Percentiles rank a stretch among this genome's conserved stretches.
phyloP scores from a whole-genome alignment of 2,329 filamentous ascomycete genomes.

The Penicillium corylophilum region DNA sequence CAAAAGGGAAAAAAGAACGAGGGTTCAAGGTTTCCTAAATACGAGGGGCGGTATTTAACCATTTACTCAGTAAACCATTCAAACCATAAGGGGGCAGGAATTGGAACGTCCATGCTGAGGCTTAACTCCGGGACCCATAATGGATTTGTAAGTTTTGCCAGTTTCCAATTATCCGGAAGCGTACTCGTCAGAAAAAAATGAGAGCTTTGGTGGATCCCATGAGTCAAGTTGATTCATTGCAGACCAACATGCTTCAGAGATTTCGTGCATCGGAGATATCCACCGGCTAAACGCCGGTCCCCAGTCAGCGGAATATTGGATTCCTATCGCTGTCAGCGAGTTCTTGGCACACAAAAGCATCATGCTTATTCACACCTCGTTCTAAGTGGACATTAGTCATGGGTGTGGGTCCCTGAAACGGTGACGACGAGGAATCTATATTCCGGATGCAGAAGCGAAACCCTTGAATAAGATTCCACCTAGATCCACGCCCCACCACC shows the following conservation, averaged over 20 bases:
- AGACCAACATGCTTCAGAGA: constrained; percentile 5
- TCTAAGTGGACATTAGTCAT: background rate
- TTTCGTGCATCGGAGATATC: constrained; percentile 19
- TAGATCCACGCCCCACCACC: background rate
- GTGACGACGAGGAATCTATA: constrained; percentile 8
- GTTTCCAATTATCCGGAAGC: background rate
- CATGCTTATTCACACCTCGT: background rate
- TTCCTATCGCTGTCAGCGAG: constrained; percentile 1
- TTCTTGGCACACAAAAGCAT: background rate
- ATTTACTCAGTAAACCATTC: constrained; percentile 1
- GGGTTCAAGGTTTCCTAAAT: background rate
- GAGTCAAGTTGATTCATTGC: constrained; percentile 22
- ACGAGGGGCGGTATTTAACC: background rate
- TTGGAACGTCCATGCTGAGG: constrained; percentile 1
- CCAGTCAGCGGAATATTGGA: constrained; percentile 11
- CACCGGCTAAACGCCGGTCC: constrained; percentile 11
- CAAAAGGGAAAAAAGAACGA: background rate
- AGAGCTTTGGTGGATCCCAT: constrained; percentile 20
- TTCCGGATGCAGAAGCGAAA: constrained; percentile 1
- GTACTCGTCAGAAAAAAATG: background rate
- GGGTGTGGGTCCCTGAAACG: background rate
- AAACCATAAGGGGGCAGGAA: too few relatives aligned
- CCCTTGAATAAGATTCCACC: constrained; percentile 8
- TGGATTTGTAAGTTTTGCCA: constrained; percentile 12
- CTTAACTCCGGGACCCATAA: constrained; percentile 2